phyloP scores from a whole-genome alignment of 2,329 filamentous ascomycete genomes.

The Phialemonium atrogriseum region DNA sequence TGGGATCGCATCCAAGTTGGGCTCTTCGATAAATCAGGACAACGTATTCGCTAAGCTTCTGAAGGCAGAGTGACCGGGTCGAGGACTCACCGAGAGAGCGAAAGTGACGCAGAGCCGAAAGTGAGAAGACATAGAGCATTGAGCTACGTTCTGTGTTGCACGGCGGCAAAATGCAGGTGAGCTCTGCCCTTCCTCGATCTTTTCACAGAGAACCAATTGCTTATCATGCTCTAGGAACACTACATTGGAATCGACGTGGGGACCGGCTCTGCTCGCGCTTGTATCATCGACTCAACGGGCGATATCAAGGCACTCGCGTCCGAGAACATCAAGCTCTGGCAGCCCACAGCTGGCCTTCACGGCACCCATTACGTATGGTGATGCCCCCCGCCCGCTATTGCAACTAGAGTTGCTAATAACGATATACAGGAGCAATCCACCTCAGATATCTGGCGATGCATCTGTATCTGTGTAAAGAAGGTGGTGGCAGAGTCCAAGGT shows the following conservation, averaged over 20 bases:
- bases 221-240: conserved; percentile 43
- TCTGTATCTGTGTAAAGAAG: conserved; percentile 78
- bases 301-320: conserved; percentile 74
- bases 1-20: too few relatives aligned
- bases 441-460: conserved; percentile 91
- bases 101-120: too few relatives aligned
- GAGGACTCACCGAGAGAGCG: too few relatives aligned
- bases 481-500: conserved; percentile 77
- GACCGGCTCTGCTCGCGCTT: conserved; percentile 89
- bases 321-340: conserved; percentile 73
- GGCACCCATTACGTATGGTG: conserved; percentile 49
- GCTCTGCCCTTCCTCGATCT: too few relatives aligned
- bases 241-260: conserved; percentile 91
- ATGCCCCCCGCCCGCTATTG: too few relatives aligned
- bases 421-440: conserved; percentile 80
- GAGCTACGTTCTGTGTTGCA: too few relatives aligned
- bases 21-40: too few relatives aligned
- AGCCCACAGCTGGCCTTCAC: conserved; percentile 60
- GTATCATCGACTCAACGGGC: conserved; percentile 85
- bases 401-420: not conserved
- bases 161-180: too few relatives aligned
- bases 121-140: too few relatives aligned
- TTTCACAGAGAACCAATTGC: too few relatives aligned
- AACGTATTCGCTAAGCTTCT: too few relatives aligned
- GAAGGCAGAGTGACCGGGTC: too few relatives aligned